phyloP scores from a whole-genome alignment of 78 protist species.

The Protostelium mycophagum region DNA sequence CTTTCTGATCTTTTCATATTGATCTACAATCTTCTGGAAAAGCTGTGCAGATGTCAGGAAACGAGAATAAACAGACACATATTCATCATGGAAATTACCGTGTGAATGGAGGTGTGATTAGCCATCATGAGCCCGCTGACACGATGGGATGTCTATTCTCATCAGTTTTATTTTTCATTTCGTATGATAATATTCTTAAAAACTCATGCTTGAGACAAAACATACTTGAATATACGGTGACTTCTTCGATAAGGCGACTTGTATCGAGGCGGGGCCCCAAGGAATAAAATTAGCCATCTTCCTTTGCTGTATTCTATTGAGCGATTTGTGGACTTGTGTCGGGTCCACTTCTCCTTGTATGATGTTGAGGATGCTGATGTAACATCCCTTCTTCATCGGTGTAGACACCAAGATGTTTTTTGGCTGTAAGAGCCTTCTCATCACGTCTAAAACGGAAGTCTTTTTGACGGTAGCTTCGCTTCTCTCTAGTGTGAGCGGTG shows the following conservation, averaged over 20 bases:
- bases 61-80: neutral
- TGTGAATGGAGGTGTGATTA: constrained; percentile 94
- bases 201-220: constrained; percentile 73
- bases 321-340: constrained; percentile 95
- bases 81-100: constrained; percentile 11
- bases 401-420: constrained; percentile 91
- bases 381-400: constrained; percentile 80
- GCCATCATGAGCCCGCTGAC: constrained; percentile 99
- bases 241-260: constrained; percentile 49
- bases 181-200: constrained; percentile 82
- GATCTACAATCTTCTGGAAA: constrained; percentile 19
- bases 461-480: constrained; percentile 78
- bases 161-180: too few species aligned
- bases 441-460: constrained; percentile 98
- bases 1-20: constrained; percentile 80
- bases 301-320: constrained; percentile 93
- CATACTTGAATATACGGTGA: constrained; percentile 14
- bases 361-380: constrained; percentile 94
- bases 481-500: constrained; percentile 77
- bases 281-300: constrained; percentile 93
- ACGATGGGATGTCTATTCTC: constrained; percentile 74
- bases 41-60: constrained; percentile 10
- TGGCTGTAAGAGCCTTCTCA: constrained; percentile 97
- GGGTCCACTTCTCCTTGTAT: constrained; percentile 99
- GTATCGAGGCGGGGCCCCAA: constrained; percentile 99